Percentiles rank a stretch among this genome's conserved stretches.
Conservation (phyloP, 2,329 filamentous ascomycete genomes). For the Mariannaea elegans region DNA sequence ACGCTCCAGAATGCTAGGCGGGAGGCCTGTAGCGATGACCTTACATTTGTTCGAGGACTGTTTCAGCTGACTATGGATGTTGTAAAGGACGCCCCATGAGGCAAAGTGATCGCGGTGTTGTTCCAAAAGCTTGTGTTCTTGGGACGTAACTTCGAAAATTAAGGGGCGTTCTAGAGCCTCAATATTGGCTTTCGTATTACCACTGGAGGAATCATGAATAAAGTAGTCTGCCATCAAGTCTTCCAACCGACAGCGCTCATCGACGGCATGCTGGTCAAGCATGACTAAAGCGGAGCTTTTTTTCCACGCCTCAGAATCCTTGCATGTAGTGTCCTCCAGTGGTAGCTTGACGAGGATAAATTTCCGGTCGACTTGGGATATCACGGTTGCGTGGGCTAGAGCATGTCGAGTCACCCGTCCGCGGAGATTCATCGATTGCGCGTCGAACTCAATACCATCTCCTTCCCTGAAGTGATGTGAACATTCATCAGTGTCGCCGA, state of each 20-base stretch:
- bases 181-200: conserved; percentile 36
- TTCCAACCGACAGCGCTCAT: conserved; percentile 87
- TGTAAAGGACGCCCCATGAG: conserved; percentile 78
- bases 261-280: conserved; percentile 93
- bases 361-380: conserved; percentile 88
- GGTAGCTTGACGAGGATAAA: conserved; percentile 79
- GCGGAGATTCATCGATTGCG: conserved; percentile 40
- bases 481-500: conserved; percentile 32
- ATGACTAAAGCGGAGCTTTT: conserved; percentile 70
- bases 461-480: conserved; percentile 14
- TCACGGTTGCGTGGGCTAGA: conserved; percentile 68
- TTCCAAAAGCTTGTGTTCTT: conserved; percentile 69
- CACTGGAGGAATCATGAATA: not conserved
- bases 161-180: conserved; percentile 62
- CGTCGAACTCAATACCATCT: conserved; percentile 41
- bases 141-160: conserved; percentile 68
- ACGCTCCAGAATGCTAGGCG: conserved; percentile 77
- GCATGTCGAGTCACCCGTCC: conserved; percentile 68
- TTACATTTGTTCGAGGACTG: conserved; percentile 18
- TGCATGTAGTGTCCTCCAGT: conserved; percentile 19
- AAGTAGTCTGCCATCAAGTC: conserved; percentile 68
- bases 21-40: conserved; percentile 68
- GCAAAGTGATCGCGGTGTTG: conserved; percentile 66
- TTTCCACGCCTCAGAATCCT: not conserved
- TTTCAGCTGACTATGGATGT: conserved; percentile 42